These are phyloP conservation scores for Monilinia fructicola DNA, from an alignment of 2,329 filamentous ascomycete species.

Conservation along the genomic window DNA sequence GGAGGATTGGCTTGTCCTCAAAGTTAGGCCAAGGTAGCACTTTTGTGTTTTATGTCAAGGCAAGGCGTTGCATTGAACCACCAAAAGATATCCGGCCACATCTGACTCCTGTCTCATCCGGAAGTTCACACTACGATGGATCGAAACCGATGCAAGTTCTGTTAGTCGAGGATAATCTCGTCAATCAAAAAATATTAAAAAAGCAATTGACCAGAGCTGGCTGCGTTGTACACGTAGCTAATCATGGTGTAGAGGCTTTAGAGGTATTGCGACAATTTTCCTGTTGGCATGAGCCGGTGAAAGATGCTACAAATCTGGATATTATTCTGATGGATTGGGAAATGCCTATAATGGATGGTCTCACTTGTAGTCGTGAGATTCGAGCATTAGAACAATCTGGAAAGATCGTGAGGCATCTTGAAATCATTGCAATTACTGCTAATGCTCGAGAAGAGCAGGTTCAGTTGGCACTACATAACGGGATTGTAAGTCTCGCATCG, in stretches of 20 bases:
- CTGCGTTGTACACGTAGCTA: constrained; percentile 49
- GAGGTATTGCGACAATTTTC: constrained; percentile 41
- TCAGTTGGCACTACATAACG: constrained; percentile 16
- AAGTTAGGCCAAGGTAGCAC: constrained; percentile 67
- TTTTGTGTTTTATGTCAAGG: constrained; percentile 73
- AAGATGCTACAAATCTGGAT: constrained; percentile 47
- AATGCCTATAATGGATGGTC: constrained; percentile 72
- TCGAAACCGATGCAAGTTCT: constrained; percentile 49
- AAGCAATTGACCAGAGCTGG: constrained; percentile 50
- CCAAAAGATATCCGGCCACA: neutral
- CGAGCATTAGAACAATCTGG: constrained; percentile 57
- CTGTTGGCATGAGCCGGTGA: constrained; percentile 32
- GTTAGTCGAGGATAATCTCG: constrained; percentile 60
- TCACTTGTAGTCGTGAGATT: constrained; percentile 64
- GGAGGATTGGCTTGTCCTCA: constrained; percentile 69
- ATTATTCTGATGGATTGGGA: constrained; percentile 75
- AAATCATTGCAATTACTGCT: constrained; percentile 41
- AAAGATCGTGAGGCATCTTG: constrained; percentile 48
- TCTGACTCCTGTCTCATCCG: neutral
- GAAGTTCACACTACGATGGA: constrained; percentile 49
- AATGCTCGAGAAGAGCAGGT: constrained; percentile 39
- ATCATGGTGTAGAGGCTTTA: constrained; percentile 57
- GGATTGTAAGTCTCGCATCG: constrained; percentile 15
- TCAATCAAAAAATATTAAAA: constrained; percentile 58
- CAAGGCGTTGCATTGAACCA: constrained; percentile 37